These are phyloP conservation scores for Sporothrix mexicana DNA, from an alignment of 2,329 filamentous ascomycete genomes.

Conservation along the genomic window DNA sequence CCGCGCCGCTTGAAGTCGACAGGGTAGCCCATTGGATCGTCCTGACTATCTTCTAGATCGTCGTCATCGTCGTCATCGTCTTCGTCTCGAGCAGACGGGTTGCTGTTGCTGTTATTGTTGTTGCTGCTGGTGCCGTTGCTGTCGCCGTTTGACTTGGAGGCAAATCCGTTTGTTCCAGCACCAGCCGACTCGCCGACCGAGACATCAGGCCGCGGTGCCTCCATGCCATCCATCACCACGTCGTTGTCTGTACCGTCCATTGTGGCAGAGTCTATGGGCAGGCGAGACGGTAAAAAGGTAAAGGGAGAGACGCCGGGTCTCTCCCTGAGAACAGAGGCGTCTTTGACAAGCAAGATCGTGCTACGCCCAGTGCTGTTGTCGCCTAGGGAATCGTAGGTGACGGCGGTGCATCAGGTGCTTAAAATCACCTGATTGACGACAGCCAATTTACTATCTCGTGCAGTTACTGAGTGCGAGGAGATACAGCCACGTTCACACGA, in stretches of 20 bases:
- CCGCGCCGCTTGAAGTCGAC: slow-evolving; percentile 51
- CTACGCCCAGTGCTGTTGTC: neutral
- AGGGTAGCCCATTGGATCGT: slow-evolving; percentile 42
- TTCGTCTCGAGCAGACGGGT: slow-evolving; percentile 48
- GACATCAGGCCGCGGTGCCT: neutral
- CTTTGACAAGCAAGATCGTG: neutral
- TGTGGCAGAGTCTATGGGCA: neutral
- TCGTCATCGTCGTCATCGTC: slow-evolving; percentile 49
- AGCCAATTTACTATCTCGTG: neutral
- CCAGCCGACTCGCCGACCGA: neutral
- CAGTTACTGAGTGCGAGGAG: neutral
- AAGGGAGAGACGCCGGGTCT: slow-evolving; percentile 28
- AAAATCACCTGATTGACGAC: neutral
- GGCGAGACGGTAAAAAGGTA: neutral
- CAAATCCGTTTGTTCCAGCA: slow-evolving; percentile 16
- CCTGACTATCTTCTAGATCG: slow-evolving; percentile 44
- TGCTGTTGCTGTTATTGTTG: slow-evolving; percentile 31
- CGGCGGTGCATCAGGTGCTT: neutral
- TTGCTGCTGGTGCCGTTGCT: slow-evolving; percentile 16
- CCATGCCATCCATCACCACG: slow-evolving; percentile 39
- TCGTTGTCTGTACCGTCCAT: slow-evolving; percentile 37
- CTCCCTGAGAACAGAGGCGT: slow-evolving; percentile 17
- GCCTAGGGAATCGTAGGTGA: neutral
- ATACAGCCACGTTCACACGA: neutral
- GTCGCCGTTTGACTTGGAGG: neutral